Evolutionary conservation across 805 yeast species (phyloP).

Genomic region (Kuraishia capsulata): DNA sequence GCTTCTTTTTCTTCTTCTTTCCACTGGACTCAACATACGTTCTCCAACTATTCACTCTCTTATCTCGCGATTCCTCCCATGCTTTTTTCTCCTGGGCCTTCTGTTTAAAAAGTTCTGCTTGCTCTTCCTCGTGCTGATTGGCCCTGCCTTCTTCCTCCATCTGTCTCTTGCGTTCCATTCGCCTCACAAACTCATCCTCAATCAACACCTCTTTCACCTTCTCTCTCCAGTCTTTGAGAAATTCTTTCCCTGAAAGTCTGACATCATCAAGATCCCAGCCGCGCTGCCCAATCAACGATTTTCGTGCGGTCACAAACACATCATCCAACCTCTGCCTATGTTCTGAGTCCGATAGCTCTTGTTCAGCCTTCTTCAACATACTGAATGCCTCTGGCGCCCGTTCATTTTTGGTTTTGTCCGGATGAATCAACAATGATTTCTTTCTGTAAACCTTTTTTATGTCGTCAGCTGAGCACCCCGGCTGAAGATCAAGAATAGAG

Average conservation of each 20-base stretch:
- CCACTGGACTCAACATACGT: constrained; percentile 31
- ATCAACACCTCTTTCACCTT: constrained; percentile 33
- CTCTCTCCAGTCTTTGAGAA: constrained; percentile 29
- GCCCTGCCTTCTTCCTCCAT: constrained; percentile 30
- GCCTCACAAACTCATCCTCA: constrained; percentile 34
- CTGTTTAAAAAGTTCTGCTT: constrained; percentile 17
- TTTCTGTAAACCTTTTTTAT: constrained; percentile 42
- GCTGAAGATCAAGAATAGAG: constrained; percentile 38
- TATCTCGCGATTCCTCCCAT: constrained; percentile 58
- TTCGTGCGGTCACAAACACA: constrained; percentile 34
- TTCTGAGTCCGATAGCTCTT: constrained; percentile 26
- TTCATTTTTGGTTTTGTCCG: constrained; percentile 49
- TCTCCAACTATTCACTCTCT: constrained; percentile 54
- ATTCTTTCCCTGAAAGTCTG: constrained; percentile 22
- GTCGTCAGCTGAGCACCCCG: constrained; percentile 27
- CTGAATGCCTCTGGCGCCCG: constrained; percentile 63
- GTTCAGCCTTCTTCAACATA: constrained; percentile 44
- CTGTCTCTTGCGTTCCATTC: constrained; percentile 31
- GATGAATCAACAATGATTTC: constrained; percentile 59
- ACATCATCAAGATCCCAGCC: constrained; percentile 28
- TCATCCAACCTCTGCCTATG: constrained; percentile 31
- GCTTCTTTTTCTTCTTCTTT: constrained; percentile 37
- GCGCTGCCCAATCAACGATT: constrained; percentile 24
- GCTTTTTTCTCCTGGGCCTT: constrained; percentile 28
- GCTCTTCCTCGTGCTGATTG: constrained; percentile 23